These are phyloP conservation scores for Leccinum variabile DNA, from an alignment of 1,284 basidiomycete genomes.

Conservation along the genomic window DNA sequence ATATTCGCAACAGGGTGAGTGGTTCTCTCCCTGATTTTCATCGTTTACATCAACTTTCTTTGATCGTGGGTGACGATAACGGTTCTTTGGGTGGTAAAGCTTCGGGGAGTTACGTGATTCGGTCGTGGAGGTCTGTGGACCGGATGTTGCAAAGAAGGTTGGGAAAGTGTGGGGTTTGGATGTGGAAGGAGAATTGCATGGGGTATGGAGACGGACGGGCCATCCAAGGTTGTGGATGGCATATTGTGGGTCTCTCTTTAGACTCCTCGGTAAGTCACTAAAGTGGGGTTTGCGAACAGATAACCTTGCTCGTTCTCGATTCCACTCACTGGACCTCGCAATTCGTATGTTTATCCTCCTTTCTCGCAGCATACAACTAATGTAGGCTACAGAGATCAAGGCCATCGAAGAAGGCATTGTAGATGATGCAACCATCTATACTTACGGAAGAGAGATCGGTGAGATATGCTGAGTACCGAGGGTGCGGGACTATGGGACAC, in stretches of 20 bases:
- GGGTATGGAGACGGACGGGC: constrained; percentile 37
- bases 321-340: constrained; percentile 39
- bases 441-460: not conserved
- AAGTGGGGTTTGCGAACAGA: constrained; percentile 21
- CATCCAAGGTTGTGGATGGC: constrained; percentile 38
- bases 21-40: not conserved
- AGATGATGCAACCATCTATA: constrained; percentile 4
- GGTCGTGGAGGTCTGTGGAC: constrained; percentile 39
- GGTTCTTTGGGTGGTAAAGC: constrained; percentile 10
- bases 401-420: not conserved
- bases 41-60: not conserved
- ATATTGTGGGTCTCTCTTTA: constrained; percentile 26
- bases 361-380: constrained; percentile 2
- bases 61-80: not conserved
- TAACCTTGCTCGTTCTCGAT: constrained; percentile 34
- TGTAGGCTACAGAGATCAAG: constrained; percentile 24
- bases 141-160: constrained; percentile 39
- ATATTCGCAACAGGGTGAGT: constrained; percentile 46
- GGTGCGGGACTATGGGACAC: not conserved
- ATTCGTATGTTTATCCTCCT: constrained; percentile 31
- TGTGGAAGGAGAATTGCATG: constrained; percentile 45
- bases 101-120: constrained; percentile 31
- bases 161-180: constrained; percentile 47
- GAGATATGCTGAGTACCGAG: constrained; percentile 1
- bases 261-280: not conserved